phyloP scores from a whole-genome alignment of 2,329 filamentous ascomycete genomes.

The Alternaria dauci region DNA sequence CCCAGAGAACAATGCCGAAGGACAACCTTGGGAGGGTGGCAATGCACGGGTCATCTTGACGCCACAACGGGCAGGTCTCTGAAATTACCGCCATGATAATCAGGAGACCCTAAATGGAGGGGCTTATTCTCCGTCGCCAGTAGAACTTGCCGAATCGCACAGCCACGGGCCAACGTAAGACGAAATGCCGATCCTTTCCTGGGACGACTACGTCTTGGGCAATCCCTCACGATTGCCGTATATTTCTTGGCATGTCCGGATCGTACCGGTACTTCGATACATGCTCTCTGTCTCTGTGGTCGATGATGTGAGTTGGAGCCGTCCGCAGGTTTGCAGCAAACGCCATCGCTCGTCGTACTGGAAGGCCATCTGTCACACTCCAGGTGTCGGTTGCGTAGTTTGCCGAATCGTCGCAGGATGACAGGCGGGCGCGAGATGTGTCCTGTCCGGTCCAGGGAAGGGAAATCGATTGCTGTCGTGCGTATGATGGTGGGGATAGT shows the following conservation, averaged over 20 bases:
- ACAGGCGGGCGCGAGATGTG: not conserved
- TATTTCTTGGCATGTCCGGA: constrained; percentile 28
- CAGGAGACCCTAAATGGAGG: not conserved
- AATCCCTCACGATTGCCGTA: constrained; percentile 28
- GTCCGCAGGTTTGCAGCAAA: not conserved
- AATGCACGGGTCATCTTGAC: constrained; percentile 18
- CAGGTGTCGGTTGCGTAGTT: not conserved
- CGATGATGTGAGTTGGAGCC: not conserved
- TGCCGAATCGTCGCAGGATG: not conserved
- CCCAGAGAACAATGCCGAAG: constrained; percentile 17
- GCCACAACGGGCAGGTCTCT: constrained; percentile 4
- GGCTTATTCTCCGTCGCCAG: constrained; percentile 6
- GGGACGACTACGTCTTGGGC: constrained; percentile 10
- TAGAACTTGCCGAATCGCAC: constrained; percentile 2
- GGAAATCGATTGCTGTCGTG: constrained; percentile 3
- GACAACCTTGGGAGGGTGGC: constrained; percentile 4
- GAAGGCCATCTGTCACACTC: not conserved
- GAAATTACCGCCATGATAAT: constrained; percentile 7
- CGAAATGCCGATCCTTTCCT: constrained; percentile 30
- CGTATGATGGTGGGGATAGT: constrained; percentile 5
- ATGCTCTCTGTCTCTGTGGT: not conserved
- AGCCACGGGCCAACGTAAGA: constrained; percentile 13
- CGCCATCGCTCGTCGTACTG: not conserved
- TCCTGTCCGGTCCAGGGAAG: constrained; percentile 5
- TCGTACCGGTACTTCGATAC: constrained; percentile 15